phyloP scores from a whole-genome alignment of 768 basidiomycete genomes.

The Mycena pura region DNA sequence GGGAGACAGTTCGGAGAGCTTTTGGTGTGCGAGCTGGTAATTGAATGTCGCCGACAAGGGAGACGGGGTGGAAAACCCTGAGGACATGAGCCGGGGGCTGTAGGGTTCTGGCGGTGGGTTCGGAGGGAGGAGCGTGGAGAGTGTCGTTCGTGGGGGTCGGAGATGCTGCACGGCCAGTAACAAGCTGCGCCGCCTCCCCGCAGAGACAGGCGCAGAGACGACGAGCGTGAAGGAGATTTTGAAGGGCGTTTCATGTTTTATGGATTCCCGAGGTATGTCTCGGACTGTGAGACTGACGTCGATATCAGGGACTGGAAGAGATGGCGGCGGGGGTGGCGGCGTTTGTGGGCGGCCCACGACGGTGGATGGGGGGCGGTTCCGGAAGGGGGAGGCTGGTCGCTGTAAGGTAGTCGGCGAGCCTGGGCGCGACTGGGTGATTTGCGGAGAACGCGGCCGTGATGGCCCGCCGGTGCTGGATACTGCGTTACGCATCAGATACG shows the following conservation, averaged over 20 bases:
- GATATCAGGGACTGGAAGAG: constrained; percentile 45
- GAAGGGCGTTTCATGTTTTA: constrained; percentile 67
- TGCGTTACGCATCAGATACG: constrained; percentile 67
- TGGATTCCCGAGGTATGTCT: constrained; percentile 49
- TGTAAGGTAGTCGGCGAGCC: constrained; percentile 58
- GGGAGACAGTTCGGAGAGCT: constrained; percentile 52
- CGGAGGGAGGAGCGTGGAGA: constrained; percentile 22
- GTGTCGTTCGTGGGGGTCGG: constrained; percentile 44
- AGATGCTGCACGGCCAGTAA: constrained; percentile 73
- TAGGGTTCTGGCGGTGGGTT: constrained; percentile 32
- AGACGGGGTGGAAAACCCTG: constrained; percentile 62
- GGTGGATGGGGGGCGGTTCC: constrained; percentile 47
- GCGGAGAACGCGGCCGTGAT: constrained; percentile 66
- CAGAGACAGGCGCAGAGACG: constrained; percentile 52
- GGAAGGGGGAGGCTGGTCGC: constrained; percentile 51
- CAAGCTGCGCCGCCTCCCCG: constrained; percentile 48
- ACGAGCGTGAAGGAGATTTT: constrained; percentile 59
- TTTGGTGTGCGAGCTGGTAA: constrained; percentile 58
- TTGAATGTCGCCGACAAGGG: constrained; percentile 56
- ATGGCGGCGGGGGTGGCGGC: constrained; percentile 31
- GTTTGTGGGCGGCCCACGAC: constrained; percentile 44
- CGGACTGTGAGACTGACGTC: constrained; percentile 65
- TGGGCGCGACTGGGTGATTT: constrained; percentile 57
- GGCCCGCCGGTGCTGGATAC: constrained; percentile 46
- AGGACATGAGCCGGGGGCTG: constrained; percentile 49